Percentiles rank a stretch among this genome's conserved stretches.
Evolutionary conservation across 1,139 yeast genomes (phyloP).

Genomic region (Wickerhamomyces sp.): DNA sequence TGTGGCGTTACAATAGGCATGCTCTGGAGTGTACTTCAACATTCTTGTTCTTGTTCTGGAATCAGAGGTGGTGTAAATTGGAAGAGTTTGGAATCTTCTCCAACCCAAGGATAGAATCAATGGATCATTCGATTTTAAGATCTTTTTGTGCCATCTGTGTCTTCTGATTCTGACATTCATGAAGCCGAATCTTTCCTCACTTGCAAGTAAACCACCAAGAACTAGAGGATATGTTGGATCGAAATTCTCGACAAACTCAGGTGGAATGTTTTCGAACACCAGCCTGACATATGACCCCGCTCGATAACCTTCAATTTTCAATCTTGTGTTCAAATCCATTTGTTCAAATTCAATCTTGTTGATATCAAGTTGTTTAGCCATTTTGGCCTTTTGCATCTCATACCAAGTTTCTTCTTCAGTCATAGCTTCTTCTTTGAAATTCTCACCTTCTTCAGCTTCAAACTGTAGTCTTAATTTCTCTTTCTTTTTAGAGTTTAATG

Average conservation of each 20-base stretch:
- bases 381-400: conserved; percentile 92
- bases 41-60: conserved; percentile 96
- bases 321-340: conserved; percentile 71
- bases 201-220: conserved; percentile 84
- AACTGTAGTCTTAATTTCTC: conserved; percentile 84
- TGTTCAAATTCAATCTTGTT: conserved; percentile 74
- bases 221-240: conserved; percentile 82
- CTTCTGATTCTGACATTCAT: conserved; percentile 92
- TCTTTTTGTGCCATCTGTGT: conserved; percentile 98
- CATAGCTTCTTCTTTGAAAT: conserved; percentile 70
- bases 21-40: conserved; percentile 98
- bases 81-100: conserved; percentile 97
- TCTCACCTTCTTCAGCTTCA: conserved; percentile 82
- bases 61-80: conserved; percentile 93
- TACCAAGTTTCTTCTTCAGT: conserved; percentile 92
- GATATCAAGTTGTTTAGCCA: conserved; percentile 93
- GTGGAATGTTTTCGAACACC: conserved; percentile 79
- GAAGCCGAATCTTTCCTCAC: conserved; percentile 91
- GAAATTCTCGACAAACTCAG: conserved; percentile 84
- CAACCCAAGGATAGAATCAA: conserved; percentile 90
- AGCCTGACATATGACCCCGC: conserved; percentile 94
- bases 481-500: conserved; percentile 80
- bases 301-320: conserved; percentile 82
- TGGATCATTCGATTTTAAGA: conserved; percentile 93
- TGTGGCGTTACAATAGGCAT: conserved; percentile 92